Percentiles rank a stretch among this genome's conserved stretches.
Evolutionary conservation across 148 eudicot genomes (phyloP).

Genomic region (Chenopodium suecicum): DNA sequence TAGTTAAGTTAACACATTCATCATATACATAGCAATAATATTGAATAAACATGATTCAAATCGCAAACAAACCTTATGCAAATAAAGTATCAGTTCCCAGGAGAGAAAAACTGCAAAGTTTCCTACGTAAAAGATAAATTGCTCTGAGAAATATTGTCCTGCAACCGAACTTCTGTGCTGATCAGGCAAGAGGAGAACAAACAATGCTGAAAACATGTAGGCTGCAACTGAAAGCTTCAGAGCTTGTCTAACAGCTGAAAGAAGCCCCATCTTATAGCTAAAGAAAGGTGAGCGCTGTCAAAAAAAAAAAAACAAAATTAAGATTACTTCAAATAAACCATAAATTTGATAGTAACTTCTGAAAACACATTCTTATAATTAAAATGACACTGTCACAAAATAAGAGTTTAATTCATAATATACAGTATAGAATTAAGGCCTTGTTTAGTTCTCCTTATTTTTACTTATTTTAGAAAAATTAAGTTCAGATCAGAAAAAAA

Average conservation of each 20-base stretch:
- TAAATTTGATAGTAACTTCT: neutral
- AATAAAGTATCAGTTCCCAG: conserved; percentile 81
- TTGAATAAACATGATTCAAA: neutral
- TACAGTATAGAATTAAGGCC: neutral
- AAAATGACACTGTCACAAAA: neutral
- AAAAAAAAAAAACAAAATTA: conserved; percentile 13
- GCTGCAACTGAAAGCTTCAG: conserved; percentile 53
- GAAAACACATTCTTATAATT: neutral
- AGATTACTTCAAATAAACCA: neutral
- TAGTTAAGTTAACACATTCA: neutral
- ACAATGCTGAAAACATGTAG: conserved; percentile 45
- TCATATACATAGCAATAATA: neutral
- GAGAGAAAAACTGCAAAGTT: conserved; percentile 55
- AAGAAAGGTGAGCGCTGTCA: conserved; percentile 88
- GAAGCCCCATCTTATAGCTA: conserved; percentile 92
- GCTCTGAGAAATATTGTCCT: conserved; percentile 43
- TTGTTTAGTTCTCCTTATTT: too few species aligned
- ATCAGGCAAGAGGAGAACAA: conserved; percentile 36
- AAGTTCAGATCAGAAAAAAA: too few species aligned
- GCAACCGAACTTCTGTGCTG: conserved; percentile 34
- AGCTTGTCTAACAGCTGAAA: conserved; percentile 51
- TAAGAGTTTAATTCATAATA: neutral
- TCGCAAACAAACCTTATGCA: conserved; percentile 65
- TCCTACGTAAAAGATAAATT: conserved; percentile 49
- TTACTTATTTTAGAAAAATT: too few species aligned